These are phyloP conservation scores for Clonostachys sp. DNA, from an alignment of 2,329 filamentous ascomycete genomes.

Conservation along the genomic window DNA sequence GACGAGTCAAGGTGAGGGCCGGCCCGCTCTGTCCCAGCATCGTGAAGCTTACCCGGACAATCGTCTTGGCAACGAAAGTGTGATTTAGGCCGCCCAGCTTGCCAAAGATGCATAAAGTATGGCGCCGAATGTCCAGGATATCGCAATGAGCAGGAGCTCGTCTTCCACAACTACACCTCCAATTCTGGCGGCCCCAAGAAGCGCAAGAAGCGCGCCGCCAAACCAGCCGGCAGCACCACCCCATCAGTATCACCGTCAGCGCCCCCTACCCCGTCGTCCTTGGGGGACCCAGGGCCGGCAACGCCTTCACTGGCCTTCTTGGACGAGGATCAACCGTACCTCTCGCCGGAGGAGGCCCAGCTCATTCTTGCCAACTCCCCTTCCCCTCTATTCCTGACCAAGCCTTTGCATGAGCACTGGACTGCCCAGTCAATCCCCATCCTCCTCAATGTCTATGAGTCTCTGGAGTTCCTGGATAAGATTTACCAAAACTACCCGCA, in stretches of 20 bases:
- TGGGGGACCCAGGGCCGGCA: background rate
- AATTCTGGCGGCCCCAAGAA: constrained; percentile 13
- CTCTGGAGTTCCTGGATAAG: constrained; percentile 23
- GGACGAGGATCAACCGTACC: background rate
- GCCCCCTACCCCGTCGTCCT: background rate
- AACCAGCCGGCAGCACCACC: constrained; percentile 1
- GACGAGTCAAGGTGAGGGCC: constrained; percentile 31
- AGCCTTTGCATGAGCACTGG: constrained; percentile 27
- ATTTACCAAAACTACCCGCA: constrained; percentile 14
- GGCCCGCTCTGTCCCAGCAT: background rate
- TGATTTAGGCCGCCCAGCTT: constrained; percentile 30
- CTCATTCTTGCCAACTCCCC: background rate
- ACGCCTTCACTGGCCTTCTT: background rate
- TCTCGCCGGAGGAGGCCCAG: background rate
- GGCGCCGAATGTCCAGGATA: constrained; percentile 32
- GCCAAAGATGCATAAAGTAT: constrained; percentile 33
- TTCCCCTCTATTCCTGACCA: constrained; percentile 2
- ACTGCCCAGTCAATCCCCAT: constrained; percentile 30
- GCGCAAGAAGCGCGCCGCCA: constrained; percentile 17
- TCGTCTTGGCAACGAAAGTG: constrained; percentile 18
- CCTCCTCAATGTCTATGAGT: constrained; percentile 28
- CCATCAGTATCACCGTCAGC: background rate
- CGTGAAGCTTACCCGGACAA: too few relatives aligned
- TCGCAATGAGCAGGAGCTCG: constrained; percentile 28
- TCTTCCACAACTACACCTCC: constrained; percentile 28